Percentiles rank a stretch among this genome's conserved stretches.
These are phyloP conservation scores for Alternaria novae-zelandiae DNA, from an alignment of 2,329 filamentous ascomycete species.

Conservation along the genomic window DNA sequence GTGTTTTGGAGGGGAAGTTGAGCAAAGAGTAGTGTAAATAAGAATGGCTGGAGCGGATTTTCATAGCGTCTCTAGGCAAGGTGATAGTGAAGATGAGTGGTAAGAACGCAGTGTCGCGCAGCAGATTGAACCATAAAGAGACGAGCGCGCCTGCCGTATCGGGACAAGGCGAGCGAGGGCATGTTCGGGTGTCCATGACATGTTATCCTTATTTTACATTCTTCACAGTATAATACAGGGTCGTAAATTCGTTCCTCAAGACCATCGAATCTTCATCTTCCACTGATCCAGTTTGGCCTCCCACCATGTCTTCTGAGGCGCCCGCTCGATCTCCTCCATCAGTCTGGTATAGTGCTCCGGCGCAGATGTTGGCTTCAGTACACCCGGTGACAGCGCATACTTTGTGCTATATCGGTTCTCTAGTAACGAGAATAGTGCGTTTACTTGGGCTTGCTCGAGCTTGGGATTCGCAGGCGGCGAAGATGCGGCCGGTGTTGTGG, in stretches of 20 bases:
- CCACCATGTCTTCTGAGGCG: slow-evolving; percentile 45
- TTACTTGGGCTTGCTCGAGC: slow-evolving; percentile 57
- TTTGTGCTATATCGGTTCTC: slow-evolving; percentile 63
- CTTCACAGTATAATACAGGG: slow-evolving; percentile 9
- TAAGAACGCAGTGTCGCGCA: not conserved
- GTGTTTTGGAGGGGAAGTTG: not conserved
- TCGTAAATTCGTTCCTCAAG: slow-evolving; percentile 15
- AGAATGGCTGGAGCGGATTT: not conserved
- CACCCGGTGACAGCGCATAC: slow-evolving; percentile 34
- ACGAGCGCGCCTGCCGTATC: not conserved
- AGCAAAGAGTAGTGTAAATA: not conserved
- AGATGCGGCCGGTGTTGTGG: slow-evolving; percentile 11
- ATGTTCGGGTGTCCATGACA: too few species aligned
- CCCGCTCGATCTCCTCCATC: slow-evolving; percentile 46
- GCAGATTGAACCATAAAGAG: not conserved
- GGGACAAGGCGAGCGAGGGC: too few species aligned
- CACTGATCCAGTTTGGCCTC: slow-evolving; percentile 44
- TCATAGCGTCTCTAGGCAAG: not conserved
- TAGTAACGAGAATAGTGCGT: slow-evolving; percentile 66
- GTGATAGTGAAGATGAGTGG: not conserved
- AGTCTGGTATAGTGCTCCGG: slow-evolving; percentile 45
- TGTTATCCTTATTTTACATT: not conserved
- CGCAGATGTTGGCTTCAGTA: slow-evolving; percentile 42
- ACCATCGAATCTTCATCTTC: slow-evolving; percentile 48
- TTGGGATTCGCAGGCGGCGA: slow-evolving; percentile 22